A percentile compares a stretch with the other conserved stretches of the same genome.
Evolutionary conservation across 2,329 filamentous ascomycete genomes (phyloP).

Genomic region (Colletotrichum euphorbiae): DNA sequence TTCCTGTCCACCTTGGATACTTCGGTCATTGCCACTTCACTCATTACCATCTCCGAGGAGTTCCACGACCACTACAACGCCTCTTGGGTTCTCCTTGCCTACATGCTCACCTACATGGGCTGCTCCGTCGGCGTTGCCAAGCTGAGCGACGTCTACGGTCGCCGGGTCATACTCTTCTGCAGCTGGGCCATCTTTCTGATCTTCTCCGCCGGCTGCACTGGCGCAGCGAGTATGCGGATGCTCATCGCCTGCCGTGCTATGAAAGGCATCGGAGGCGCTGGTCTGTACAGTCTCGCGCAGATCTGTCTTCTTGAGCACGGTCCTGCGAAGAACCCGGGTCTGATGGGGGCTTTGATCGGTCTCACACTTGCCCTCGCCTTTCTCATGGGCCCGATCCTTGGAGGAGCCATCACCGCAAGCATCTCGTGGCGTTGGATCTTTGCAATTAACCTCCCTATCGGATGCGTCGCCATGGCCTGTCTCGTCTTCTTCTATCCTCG

Average conservation of each 20-base stretch:
- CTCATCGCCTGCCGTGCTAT: constrained; percentile 69
- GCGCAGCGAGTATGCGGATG: constrained; percentile 61
- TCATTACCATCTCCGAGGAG: constrained; percentile 67
- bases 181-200: constrained; percentile 67
- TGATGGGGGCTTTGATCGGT: constrained; percentile 67
- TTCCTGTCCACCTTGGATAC: constrained; percentile 69
- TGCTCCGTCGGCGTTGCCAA: constrained; percentile 70
- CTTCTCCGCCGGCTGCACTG: constrained; percentile 66
- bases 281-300: constrained; percentile 70
- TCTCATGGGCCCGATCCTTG: constrained; percentile 68
- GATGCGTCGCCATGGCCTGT: constrained; percentile 57
- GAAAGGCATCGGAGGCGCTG: constrained; percentile 71
- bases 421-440: constrained; percentile 71
- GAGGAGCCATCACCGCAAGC: constrained; percentile 65
- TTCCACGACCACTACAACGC: constrained; percentile 63
- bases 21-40: constrained; percentile 68
- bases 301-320: constrained; percentile 68
- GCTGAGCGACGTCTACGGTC: constrained; percentile 70
- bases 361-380: constrained; percentile 68
- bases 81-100: constrained; percentile 67
- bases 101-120: constrained; percentile 69
- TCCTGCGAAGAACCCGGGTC: constrained; percentile 62
- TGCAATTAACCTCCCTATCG: constrained; percentile 70
- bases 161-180: constrained; percentile 59
- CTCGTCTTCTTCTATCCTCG: constrained; percentile 61